Evolutionary conservation across 148 eudicot species (phyloP), one percentile per base, ranked within the genome.

Genomic region (Silene conica): DNA sequence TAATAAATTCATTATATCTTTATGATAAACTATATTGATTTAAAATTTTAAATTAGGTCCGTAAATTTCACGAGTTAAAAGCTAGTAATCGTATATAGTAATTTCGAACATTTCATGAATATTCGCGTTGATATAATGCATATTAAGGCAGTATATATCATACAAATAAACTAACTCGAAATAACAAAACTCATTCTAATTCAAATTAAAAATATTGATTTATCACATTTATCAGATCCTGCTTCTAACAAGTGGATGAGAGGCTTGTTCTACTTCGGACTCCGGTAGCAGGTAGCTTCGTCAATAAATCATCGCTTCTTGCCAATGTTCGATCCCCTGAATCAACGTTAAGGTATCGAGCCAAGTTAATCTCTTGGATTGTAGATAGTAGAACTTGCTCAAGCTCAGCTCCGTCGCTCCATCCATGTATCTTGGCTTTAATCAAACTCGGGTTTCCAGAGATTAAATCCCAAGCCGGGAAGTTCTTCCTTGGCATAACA

Each of bases 401-500:
- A 3, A 92, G 80, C 0, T 88, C 97, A 4, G 54, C 88, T 7
- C 97, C 97, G 12, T 90, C 77, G 20, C 57, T 86, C 97, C 96
- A 92, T 70, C 86, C 96, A 68, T 87, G 91, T 59, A 90, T 77
- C 38, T 79, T 82, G 5, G 93, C 85, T 55, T 72, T 82, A 18
- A 90, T 19, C 3, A 79, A 78, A 0, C 22, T 72, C 0, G 82
- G 88, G 45, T 90, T 88, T 58, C 77, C 43, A 38, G 76, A 81
- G 55, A 92, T 92, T 63, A 92, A 75, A 1, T 90, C 91, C 97
- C 96, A 90, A 8, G 85, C 72, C 1, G 97, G 96, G 80, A 83
- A 92, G 63, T 88, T 63, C 77, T 90, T 92, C 82, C 93, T 90
- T n/a, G 97, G 96, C 92, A 92, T 86, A 78, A 34, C 41, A 34